These are phyloP conservation scores for Acer yangbiense DNA, from an alignment of 345 rosid species.

Conservation along the genomic window DNA sequence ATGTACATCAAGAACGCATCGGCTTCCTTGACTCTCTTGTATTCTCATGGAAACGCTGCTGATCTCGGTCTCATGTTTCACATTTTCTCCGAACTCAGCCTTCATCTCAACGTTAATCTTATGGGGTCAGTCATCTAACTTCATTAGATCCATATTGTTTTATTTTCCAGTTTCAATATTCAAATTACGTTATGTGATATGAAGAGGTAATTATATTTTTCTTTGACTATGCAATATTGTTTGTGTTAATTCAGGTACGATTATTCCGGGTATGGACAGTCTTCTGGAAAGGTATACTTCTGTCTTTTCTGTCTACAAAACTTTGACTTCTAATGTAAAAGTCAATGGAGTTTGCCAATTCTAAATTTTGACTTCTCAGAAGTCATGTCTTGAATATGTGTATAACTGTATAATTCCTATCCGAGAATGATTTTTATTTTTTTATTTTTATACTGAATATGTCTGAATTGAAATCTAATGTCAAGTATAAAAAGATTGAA, in stretches of 20 bases:
- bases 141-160: too few species aligned
- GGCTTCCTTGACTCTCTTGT: conserved; percentile 71
- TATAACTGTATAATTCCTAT: too few species aligned
- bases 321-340: too few species aligned
- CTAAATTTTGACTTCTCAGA: not conserved
- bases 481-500: not conserved
- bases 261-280: conserved; percentile 89
- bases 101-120: conserved; percentile 73
- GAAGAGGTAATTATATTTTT: too few species aligned
- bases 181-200: too few species aligned
- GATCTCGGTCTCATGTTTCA: conserved; percentile 80
- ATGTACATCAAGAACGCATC: conserved; percentile 67
- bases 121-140: conserved; percentile 60
- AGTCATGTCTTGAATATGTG: not conserved
- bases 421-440: too few species aligned
- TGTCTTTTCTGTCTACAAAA: not conserved
- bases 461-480: not conserved
- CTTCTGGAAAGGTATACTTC: conserved; percentile 79
- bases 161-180: too few species aligned
- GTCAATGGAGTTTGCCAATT: not conserved
- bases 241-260: conserved; percentile 61
- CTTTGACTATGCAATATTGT: not conserved
- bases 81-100: conserved; percentile 69
- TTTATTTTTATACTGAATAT: not conserved
- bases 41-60: conserved; percentile 96